phyloP scores from a whole-genome alignment of 768 basidiomycete genomes.

The Cystobasidium onofrii region DNA sequence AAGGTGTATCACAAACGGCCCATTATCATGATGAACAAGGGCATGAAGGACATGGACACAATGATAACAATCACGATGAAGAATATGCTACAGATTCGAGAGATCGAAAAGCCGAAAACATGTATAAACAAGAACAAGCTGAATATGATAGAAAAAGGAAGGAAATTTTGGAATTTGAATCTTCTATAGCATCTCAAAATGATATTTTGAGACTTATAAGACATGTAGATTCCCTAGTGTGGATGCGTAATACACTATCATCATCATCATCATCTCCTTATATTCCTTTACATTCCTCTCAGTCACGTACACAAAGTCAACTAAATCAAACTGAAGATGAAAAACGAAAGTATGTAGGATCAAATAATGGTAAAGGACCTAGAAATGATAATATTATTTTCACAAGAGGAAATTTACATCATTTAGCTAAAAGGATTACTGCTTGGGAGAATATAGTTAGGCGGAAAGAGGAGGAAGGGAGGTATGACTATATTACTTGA shows the following conservation, averaged over 20 bases:
- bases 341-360: not conserved
- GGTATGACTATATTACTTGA: not conserved
- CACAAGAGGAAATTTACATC: constrained; percentile 6
- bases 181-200: not conserved
- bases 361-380: not conserved
- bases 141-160: not conserved
- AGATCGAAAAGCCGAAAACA: too few relatives aligned
- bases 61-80: too few relatives aligned
- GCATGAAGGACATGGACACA: too few relatives aligned
- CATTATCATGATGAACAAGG: too few relatives aligned
- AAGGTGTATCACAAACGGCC: not conserved
- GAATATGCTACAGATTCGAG: too few relatives aligned
- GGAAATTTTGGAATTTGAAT: not conserved
- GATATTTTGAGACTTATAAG: not conserved
- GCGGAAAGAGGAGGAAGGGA: not conserved
- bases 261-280: too few relatives aligned
- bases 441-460: constrained; percentile 16
- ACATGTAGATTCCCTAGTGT: not conserved
- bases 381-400: constrained; percentile 17
- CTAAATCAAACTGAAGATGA: not conserved
- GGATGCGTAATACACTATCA: too few relatives aligned
- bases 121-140: not conserved
- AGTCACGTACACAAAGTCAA: too few relatives aligned
- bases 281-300: too few relatives aligned
- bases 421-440: not conserved